Conservation (phyloP, 768 basidiomycete genomes). For the Sporobolomyces phaffii region DNA sequence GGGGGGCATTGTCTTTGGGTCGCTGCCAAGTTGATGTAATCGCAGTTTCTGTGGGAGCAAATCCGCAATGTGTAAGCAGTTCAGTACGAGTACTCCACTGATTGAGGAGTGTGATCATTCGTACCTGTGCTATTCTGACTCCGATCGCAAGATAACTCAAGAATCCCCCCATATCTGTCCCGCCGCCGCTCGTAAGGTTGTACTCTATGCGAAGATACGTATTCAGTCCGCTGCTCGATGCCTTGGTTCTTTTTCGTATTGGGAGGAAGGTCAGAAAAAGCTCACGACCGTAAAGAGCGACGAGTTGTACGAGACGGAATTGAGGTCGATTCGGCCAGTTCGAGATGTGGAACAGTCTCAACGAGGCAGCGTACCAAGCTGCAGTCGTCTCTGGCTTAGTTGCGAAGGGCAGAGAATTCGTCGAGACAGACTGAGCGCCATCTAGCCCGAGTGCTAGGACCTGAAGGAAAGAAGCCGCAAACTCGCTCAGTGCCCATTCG, state of each 20-base stretch:
- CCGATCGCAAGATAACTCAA: slow-evolving; percentile 6
- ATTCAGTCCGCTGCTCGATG: neutral
- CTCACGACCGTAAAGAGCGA: neutral
- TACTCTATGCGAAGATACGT: neutral
- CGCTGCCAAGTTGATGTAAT: slow-evolving; percentile 25
- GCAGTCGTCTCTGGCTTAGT: neutral
- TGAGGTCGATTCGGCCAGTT: slow-evolving; percentile 16
- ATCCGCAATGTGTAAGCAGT: too few relatives aligned
- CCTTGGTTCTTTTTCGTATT: too few relatives aligned
- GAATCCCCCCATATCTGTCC: slow-evolving; percentile 4
- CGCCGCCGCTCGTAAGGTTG: neutral
- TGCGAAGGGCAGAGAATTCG: neutral
- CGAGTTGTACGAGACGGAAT: neutral
- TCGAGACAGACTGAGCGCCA: neutral
- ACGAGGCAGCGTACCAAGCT: slow-evolving; percentile 4
- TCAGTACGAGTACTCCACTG: too few relatives aligned
- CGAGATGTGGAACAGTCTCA: slow-evolving; percentile 18
- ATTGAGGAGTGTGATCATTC: neutral
- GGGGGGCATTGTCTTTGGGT: slow-evolving; percentile 34
- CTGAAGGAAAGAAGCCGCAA: too few relatives aligned
- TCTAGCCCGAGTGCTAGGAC: slow-evolving; percentile 22
- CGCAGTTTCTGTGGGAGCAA: slow-evolving; percentile 7
- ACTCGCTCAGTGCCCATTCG: too few relatives aligned
- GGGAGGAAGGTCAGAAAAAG: too few relatives aligned
- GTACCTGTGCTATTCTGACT: slow-evolving; percentile 4